A percentile compares a stretch with the other conserved stretches of the same genome.
Conservation (phyloP, 768 basidiomycete species). For the Russula sp. region DNA sequence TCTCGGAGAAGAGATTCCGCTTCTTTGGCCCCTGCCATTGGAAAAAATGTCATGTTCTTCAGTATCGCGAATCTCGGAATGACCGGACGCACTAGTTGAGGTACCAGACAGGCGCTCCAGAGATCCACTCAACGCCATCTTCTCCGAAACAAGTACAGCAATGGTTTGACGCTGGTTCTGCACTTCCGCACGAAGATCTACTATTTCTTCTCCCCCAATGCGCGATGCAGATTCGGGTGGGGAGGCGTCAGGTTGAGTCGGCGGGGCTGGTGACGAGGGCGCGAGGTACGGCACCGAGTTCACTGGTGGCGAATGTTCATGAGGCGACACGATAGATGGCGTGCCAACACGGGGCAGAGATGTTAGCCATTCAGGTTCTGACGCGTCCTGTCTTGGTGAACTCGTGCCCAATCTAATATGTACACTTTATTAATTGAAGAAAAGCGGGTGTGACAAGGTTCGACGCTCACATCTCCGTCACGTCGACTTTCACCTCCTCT, state of each 20-base stretch:
- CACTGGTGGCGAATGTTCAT: slow-evolving; percentile 24
- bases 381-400: slow-evolving; percentile 30
- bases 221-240: slow-evolving; percentile 25
- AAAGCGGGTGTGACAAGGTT: neutral
- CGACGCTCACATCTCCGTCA: slow-evolving; percentile 59
- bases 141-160: slow-evolving; percentile 56
- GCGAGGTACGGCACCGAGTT: slow-evolving; percentile 30
- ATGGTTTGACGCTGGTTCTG: slow-evolving; percentile 70
- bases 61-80: neutral
- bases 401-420: slow-evolving; percentile 38
- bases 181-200: slow-evolving; percentile 31
- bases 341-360: slow-evolving; percentile 44
- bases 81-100: slow-evolving; percentile 49
- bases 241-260: slow-evolving; percentile 16
- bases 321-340: slow-evolving; percentile 29
- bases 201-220: slow-evolving; percentile 22
- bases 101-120: slow-evolving; percentile 51
- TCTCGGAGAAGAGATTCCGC: slow-evolving; percentile 25
- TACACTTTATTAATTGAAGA: neutral
- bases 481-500: slow-evolving; percentile 42
- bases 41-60: neutral
- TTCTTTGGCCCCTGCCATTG: slow-evolving; percentile 26
- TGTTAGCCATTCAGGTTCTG: slow-evolving; percentile 51
- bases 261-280: slow-evolving; percentile 9
- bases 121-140: slow-evolving; percentile 35